Conservation (phyloP, 169 alveolate genomes). For the Plasmodium ovale region DNA sequence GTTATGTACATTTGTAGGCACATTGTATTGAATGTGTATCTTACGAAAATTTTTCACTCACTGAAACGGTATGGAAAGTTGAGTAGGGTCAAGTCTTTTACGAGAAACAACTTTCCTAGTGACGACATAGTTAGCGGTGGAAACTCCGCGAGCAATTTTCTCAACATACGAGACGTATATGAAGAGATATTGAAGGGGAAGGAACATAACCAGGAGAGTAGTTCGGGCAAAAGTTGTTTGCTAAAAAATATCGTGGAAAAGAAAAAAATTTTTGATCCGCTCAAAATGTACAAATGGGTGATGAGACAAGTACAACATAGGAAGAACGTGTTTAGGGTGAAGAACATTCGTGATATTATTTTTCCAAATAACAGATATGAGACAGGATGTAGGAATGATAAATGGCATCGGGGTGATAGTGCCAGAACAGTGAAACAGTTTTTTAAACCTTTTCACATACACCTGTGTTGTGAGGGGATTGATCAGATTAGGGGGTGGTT, state of each 20-base stretch:
- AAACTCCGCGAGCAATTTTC: neutral
- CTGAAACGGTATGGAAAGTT: neutral
- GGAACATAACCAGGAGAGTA: neutral
- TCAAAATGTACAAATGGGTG: slow-evolving; percentile 27
- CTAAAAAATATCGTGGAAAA: slow-evolving; percentile 42
- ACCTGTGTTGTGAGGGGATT: slow-evolving; percentile 85
- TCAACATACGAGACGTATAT: slow-evolving; percentile 15
- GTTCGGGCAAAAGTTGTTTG: neutral
- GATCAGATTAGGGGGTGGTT: slow-evolving; percentile 92
- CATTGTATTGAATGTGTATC: slow-evolving; percentile 26
- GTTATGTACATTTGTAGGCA: slow-evolving; percentile 52
- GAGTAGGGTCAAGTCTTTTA: neutral
- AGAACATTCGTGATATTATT: slow-evolving; percentile 6
- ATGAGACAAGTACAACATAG: slow-evolving; percentile 24
- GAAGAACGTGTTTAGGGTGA: neutral
- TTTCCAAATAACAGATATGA: neutral
- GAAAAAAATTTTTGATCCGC: slow-evolving; percentile 55
- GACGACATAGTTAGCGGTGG: neutral
- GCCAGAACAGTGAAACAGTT: too few species aligned
- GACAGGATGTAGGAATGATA: neutral
- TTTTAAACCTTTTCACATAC: too few species aligned
- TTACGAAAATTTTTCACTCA: slow-evolving; percentile 3
- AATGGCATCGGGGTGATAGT: too few species aligned
- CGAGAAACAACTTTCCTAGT: neutral
- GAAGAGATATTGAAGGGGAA: neutral